These are phyloP conservation scores for Roridomyces roridus DNA, from an alignment of 768 basidiomycete species.

Conservation along the genomic window DNA sequence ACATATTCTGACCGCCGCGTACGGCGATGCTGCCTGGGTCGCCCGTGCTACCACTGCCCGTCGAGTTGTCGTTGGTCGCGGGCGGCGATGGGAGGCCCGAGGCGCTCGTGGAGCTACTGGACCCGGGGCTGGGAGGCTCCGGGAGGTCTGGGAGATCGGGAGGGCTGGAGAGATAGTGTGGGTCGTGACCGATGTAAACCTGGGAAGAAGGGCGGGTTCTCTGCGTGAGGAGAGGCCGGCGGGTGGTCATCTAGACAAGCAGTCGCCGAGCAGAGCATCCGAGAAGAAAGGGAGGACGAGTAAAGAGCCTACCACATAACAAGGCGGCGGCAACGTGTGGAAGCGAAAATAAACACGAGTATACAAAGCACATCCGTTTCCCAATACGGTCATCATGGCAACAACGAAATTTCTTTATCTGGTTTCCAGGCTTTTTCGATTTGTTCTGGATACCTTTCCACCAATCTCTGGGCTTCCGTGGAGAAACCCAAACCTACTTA, in stretches of 20 bases:
- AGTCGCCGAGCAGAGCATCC: slow-evolving; percentile 24
- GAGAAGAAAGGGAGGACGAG: background rate
- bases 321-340: slow-evolving; percentile 20
- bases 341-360: background rate
- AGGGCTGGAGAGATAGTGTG: slow-evolving; percentile 38
- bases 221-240: slow-evolving; percentile 45
- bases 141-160: slow-evolving; percentile 69
- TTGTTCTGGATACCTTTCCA: too few species aligned
- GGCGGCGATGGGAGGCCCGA: slow-evolving; percentile 86
- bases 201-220: slow-evolving; percentile 65
- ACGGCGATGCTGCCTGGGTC: slow-evolving; percentile 55
- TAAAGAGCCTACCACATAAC: slow-evolving; percentile 18
- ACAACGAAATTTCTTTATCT: slow-evolving; percentile 1
- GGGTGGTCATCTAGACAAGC: slow-evolving; percentile 51
- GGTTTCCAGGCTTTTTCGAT: too few species aligned
- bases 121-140: slow-evolving; percentile 69
- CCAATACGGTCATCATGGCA: slow-evolving; percentile 20
- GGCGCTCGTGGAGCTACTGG: slow-evolving; percentile 48
- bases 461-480: too few species aligned
- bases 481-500: too few species aligned
- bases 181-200: slow-evolving; percentile 58
- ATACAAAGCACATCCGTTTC: slow-evolving; percentile 8
- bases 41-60: slow-evolving; percentile 76
- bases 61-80: slow-evolving; percentile 84
- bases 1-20: slow-evolving; percentile 41